Evolutionary conservation across 306 rosid genomes (phyloP).

Genomic region (Luffa acutangula): DNA sequence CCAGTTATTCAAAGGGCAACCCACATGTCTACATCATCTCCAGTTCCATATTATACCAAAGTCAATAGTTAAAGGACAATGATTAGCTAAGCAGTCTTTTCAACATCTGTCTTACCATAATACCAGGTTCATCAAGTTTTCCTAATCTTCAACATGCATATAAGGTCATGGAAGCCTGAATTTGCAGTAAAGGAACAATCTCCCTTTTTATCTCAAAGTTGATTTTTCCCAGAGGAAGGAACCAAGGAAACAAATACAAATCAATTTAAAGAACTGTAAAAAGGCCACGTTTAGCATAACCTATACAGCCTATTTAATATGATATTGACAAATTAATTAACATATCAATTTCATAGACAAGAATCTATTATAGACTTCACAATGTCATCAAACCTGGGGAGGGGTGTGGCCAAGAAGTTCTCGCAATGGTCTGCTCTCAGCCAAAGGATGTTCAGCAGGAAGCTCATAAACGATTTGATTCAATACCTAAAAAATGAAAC

Average conservation of each 20-base stretch:
- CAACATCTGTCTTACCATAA: neutral
- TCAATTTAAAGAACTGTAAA: neutral
- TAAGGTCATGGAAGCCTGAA: neutral
- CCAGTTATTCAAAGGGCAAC: neutral
- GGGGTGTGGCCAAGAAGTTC: constrained; percentile 99
- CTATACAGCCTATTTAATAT: neutral
- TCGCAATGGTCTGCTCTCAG: constrained; percentile 91
- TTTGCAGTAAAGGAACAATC: neutral
- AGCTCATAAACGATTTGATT: constrained; percentile 95
- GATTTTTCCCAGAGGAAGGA: neutral
- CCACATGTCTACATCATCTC: neutral
- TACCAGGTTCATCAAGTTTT: neutral
- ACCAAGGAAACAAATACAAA: neutral
- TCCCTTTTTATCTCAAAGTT: neutral
- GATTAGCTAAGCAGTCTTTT: neutral
- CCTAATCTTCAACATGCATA: neutral
- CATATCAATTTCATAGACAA: neutral
- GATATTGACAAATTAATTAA: neutral
- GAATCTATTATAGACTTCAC: neutral
- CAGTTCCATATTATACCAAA: neutral
- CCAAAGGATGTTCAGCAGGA: constrained; percentile 97
- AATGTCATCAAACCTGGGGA: constrained; percentile 55
- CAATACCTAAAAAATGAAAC: constrained; percentile 39
- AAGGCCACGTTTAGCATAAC: neutral
- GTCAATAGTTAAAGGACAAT: neutral